Percentiles rank a stretch among this genome's conserved stretches.
Evolutionary conservation across 2,329 filamentous ascomycete species (phyloP).

Genomic region (Chrysoporthe deuterocubensis): DNA sequence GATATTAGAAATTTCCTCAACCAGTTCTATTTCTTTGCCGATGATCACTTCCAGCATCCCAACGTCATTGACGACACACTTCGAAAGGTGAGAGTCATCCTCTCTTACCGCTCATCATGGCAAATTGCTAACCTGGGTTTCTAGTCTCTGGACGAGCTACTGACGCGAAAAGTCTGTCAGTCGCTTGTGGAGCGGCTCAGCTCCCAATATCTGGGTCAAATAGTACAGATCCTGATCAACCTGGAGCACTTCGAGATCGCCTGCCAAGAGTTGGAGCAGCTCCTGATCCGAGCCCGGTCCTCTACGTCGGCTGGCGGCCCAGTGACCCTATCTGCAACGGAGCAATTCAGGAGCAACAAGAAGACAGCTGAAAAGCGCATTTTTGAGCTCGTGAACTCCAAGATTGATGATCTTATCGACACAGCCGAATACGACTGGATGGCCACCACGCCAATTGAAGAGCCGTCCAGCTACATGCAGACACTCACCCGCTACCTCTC

Average conservation of each 20-base stretch:
- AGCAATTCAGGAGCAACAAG: conserved; percentile 85
- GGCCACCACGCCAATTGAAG: conserved; percentile 61
- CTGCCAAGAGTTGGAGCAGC: conserved; percentile 84
- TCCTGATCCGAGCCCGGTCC: conserved; percentile 83
- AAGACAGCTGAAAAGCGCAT: conserved; percentile 97
- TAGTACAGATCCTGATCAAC: conserved; percentile 98
- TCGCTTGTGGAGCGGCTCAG: conserved; percentile 85
- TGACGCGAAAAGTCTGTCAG: conserved; percentile 89
- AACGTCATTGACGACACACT: conserved; percentile 90
- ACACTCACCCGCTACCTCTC: conserved; percentile 90
- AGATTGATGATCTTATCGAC: conserved; percentile 96
- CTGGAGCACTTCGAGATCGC: conserved; percentile 95
- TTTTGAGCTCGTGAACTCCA: conserved; percentile 97
- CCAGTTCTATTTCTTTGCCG: conserved; percentile 97
- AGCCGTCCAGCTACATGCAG: conserved; percentile 93
- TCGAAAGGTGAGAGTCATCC: conserved; percentile 61
- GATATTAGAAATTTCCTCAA: conserved; percentile 97
- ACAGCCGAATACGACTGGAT: conserved; percentile 95
- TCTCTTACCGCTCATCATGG: not conserved
- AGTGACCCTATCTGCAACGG: conserved; percentile 79
- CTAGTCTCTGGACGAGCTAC: conserved; percentile 89
- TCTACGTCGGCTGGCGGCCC: conserved; percentile 81
- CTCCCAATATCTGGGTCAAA: conserved; percentile 94
- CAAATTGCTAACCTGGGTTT: not conserved
- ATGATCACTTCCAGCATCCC: conserved; percentile 92